Evolutionary conservation across 768 basidiomycete genomes (phyloP).

Genomic region (Lyophyllum semitale): DNA sequence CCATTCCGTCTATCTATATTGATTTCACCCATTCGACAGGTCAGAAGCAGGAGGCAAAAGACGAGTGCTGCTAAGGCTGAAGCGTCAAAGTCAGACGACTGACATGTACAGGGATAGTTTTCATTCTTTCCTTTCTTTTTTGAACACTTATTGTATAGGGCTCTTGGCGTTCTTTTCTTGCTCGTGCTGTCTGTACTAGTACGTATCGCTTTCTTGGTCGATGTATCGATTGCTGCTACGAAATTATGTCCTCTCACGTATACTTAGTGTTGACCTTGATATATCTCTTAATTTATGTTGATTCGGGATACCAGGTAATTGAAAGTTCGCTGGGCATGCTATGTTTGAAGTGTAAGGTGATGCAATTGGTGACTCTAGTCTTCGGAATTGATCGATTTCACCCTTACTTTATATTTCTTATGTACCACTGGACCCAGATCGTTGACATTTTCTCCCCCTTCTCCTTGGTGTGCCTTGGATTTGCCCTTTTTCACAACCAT

Average conservation of each 20-base stretch:
- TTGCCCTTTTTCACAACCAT: no score
- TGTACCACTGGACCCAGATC: not conserved
- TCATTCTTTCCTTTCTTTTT: not conserved
- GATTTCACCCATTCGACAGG: constrained; percentile 6
- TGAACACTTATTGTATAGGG: not conserved
- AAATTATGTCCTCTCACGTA: not conserved
- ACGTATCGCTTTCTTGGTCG: constrained; percentile 6
- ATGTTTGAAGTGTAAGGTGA: no score
- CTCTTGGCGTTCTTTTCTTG: not conserved
- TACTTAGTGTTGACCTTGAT: not conserved
- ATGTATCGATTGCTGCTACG: constrained; percentile 8
- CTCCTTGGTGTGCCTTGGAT: no score
- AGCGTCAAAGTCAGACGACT: constrained; percentile 11
- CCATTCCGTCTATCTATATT: not conserved
- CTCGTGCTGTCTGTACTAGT: constrained; percentile 16
- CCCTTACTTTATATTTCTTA: not conserved
- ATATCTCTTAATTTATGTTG: not conserved
- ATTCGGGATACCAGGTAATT: no score
- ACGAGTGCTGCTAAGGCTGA: constrained; percentile 10
- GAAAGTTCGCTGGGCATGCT: no score
- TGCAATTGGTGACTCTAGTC: no score
- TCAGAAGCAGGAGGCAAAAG: constrained; percentile 17
- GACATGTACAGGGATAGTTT: not conserved
- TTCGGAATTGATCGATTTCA: no score
- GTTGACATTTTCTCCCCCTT: no score